A percentile compares a stretch with the other conserved stretches of the same genome.
phyloP scores from a whole-genome alignment of 2,329 filamentous ascomycete species.

The Raffaelea ambrosiae region DNA sequence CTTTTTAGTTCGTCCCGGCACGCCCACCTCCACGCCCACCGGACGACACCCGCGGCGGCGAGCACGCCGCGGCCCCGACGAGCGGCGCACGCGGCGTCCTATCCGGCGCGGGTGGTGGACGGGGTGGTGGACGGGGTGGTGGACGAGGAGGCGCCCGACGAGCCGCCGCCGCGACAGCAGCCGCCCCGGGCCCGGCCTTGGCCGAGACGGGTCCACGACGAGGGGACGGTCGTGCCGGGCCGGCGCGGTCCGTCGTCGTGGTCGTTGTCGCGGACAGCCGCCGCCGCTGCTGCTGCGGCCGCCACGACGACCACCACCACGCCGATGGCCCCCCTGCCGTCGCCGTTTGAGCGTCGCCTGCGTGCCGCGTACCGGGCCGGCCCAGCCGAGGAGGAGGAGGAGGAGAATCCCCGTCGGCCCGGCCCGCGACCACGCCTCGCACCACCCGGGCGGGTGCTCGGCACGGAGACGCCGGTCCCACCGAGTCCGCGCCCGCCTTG shows the following conservation, averaged over 20 bases:
- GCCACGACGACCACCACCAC: slow-evolving; percentile 14
- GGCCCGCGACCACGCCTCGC: too few relatives aligned
- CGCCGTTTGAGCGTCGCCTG: slow-evolving; percentile 14
- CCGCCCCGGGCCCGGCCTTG: not conserved
- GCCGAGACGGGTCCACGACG: too few relatives aligned
- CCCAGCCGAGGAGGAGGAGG: not conserved
- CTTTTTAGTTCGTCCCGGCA: too few relatives aligned
- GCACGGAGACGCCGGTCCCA: too few relatives aligned
- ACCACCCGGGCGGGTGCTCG: too few relatives aligned
- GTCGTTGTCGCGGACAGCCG: not conserved
- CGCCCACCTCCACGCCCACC: too few relatives aligned
- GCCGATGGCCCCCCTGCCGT: slow-evolving; percentile 14
- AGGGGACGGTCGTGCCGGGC: too few relatives aligned
- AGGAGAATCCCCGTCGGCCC: too few relatives aligned
- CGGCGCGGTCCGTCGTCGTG: too few relatives aligned
- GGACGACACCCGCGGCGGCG: slow-evolving; percentile 27
- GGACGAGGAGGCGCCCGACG: not conserved
- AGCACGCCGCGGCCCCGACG: not conserved
- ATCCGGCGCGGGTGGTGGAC: too few relatives aligned
- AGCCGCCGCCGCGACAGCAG: not conserved
- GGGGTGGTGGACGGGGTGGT: too few relatives aligned
- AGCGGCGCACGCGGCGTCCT: too few relatives aligned
- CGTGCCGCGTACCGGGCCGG: slow-evolving; percentile 11
- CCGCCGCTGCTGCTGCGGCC: not conserved
- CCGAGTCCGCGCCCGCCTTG: not conserved